phyloP scores from a whole-genome alignment of 148 eudicot genomes.

The Rheum nobile region DNA sequence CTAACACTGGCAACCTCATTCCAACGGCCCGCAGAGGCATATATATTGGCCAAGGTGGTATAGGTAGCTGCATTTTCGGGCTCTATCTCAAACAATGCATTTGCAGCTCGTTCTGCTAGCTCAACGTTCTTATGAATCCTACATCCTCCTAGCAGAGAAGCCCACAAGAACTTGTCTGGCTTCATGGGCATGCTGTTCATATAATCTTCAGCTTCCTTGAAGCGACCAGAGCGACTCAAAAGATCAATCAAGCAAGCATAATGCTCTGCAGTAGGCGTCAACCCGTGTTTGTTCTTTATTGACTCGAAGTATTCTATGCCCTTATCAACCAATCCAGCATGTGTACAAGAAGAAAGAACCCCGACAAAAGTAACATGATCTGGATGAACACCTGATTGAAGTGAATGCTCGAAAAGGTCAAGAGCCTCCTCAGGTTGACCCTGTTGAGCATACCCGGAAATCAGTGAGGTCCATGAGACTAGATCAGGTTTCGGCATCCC shows the following conservation, averaged over 20 bases:
- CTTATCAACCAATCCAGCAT: conserved; percentile 33
- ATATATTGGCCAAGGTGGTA: conserved; percentile 32
- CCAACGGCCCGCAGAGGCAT: conserved; percentile 30
- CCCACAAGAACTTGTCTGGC: conserved; percentile 37
- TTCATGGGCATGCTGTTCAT: conserved; percentile 36
- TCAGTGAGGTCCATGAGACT: conserved; percentile 33
- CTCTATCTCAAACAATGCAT: conserved; percentile 26
- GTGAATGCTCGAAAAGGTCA: conserved; percentile 23
- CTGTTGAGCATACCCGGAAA: conserved; percentile 34
- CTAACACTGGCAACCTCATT: conserved; percentile 27
- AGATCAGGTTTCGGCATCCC: conserved; percentile 21
- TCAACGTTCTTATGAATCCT: conserved; percentile 36
- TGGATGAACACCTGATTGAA: conserved; percentile 23
- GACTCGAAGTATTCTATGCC: conserved; percentile 32
- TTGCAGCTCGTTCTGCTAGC: conserved; percentile 32
- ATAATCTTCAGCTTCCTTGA: conserved; percentile 34
- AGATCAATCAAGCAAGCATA: conserved; percentile 36
- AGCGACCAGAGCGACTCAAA: conserved; percentile 33
- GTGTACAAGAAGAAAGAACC: conserved; percentile 38
- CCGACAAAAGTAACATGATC: conserved; percentile 38
- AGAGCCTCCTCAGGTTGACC: conserved; percentile 28
- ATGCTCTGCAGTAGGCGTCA: conserved; percentile 25
- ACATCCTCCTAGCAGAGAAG: conserved; percentile 40
- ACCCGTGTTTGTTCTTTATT: conserved; percentile 23
- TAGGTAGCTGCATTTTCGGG: conserved; percentile 39